Conservation (phyloP, 768 basidiomycete genomes). For the Rhodocollybia butyracea region DNA sequence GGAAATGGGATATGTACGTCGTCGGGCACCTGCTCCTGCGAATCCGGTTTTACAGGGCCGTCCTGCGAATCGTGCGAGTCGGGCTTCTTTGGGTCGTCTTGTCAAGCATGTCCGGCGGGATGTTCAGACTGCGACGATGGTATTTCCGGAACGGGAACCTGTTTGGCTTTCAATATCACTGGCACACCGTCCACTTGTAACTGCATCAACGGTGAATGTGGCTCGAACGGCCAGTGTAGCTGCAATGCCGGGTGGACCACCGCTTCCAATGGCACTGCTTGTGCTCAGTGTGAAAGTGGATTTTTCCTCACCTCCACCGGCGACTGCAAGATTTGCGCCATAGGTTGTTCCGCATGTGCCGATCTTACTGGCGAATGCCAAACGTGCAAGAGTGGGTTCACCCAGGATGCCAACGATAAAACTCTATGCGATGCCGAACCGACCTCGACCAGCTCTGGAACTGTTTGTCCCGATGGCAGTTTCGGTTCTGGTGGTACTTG, state of each 20-base stretch:
- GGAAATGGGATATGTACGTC: slow-evolving; percentile 69
- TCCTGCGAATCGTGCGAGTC: slow-evolving; percentile 76
- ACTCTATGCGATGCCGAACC: slow-evolving; percentile 61
- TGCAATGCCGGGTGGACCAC: slow-evolving; percentile 79
- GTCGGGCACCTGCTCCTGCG: slow-evolving; percentile 69
- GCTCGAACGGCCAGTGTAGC: slow-evolving; percentile 61
- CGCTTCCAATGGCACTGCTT: slow-evolving; percentile 68
- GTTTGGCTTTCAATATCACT: slow-evolving; percentile 47
- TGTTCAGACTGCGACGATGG: slow-evolving; percentile 79
- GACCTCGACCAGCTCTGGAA: slow-evolving; percentile 48
- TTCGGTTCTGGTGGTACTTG: slow-evolving; percentile 57
- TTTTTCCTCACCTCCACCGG: slow-evolving; percentile 72
- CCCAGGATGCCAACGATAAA: slow-evolving; percentile 59
- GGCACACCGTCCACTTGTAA: slow-evolving; percentile 69
- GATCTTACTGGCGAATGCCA: slow-evolving; percentile 68
- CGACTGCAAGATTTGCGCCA: slow-evolving; percentile 72
- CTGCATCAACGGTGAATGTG: slow-evolving; percentile 80
- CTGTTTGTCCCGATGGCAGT: slow-evolving; percentile 60
- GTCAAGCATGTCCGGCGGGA: slow-evolving; percentile 64
- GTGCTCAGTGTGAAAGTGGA: slow-evolving; percentile 69
- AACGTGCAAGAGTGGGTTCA: slow-evolving; percentile 68
- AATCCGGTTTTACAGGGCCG: slow-evolving; percentile 69
- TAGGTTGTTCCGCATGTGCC: slow-evolving; percentile 71
- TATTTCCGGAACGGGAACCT: slow-evolving; percentile 72
- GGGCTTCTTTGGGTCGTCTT: slow-evolving; percentile 75